phyloP scores from a whole-genome alignment of 106 monocot species.

The Dendrobium officinale region DNA sequence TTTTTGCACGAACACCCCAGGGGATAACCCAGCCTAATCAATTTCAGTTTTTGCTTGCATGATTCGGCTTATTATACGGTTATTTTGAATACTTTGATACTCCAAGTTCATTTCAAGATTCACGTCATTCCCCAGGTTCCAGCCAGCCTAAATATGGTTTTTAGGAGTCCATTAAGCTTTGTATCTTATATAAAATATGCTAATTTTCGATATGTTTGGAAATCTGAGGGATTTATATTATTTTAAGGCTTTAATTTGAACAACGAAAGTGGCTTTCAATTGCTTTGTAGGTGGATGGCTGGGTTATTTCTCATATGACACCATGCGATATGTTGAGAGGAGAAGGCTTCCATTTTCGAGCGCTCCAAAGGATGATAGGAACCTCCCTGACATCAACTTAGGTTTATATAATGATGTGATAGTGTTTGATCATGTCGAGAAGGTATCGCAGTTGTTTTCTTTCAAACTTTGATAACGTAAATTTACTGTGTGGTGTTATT shows the following conservation, averaged over 20 bases:
- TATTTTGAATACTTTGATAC: background rate
- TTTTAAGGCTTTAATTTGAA: background rate
- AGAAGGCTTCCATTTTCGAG: conserved; percentile 77
- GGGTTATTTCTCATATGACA: conserved; percentile 94
- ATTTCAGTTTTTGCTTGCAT: background rate
- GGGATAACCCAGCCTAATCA: background rate
- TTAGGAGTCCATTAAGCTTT: background rate
- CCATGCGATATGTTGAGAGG: conserved; percentile 80
- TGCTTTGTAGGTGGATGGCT: conserved; percentile 82
- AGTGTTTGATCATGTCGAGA: conserved; percentile 95
- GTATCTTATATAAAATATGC: background rate
- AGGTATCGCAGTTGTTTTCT: conserved; percentile 34
- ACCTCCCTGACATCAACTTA: conserved; percentile 79
- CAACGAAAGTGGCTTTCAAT: background rate
- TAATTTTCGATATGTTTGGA: background rate
- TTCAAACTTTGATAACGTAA: background rate
- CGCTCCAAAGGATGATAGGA: conserved; percentile 77
- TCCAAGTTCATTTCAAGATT: background rate
- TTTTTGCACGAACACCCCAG: too few species aligned
- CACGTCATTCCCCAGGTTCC: background rate
- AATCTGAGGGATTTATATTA: background rate
- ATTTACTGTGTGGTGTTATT: background rate
- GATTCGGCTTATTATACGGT: background rate
- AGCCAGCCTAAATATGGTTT: background rate
- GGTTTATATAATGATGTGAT: conserved; percentile 87